Evolutionary conservation across 805 yeast genomes (phyloP), one percentile per base, ranked within the genome.

Genomic region (Lachancea nothofagi): DNA sequence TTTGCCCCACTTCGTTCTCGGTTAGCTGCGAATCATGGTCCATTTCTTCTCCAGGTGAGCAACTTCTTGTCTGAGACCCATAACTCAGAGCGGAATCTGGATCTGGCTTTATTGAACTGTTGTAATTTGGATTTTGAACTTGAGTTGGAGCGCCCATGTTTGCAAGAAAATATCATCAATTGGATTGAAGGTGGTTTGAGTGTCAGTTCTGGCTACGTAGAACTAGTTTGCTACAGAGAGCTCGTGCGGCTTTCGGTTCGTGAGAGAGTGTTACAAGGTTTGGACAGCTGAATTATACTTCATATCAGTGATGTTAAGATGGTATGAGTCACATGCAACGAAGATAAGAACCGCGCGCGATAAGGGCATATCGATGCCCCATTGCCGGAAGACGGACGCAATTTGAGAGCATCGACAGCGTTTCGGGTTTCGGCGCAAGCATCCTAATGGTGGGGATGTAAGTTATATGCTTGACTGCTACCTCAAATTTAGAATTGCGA

Each of bases 101-200:
- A 6, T 22, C 4, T 9, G 17, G 26, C 14, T 27, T 27, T 8
- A 13, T 19, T 12, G 10, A n/a, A 4, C 19, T 29, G 33, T 15
- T 29, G 33, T 19, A 19, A 27, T 27, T 9, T 27, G 33, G 22
- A 29, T 6, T 29, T 29, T 15, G 22, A 29, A 23, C 19, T 29
- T 14, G 33, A 29, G 33, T 31, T 31, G 18, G 34, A 22, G 34
- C 26, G 24, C 34, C 34, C 34, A 31, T 31, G 34, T 20, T 31
- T 22, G 8, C 14, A 26, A n/a, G 26, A 21, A 31, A 31, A 21
- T 7, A 31, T 31, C 34, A 31, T 31, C 34, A 31, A 31, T 20
- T 22, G 34, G 24, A 7, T 10, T 8, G 25, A 23, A 23, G 10
- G 25, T 10, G 10, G 25, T 23, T 23, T 8, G 7, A 7, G 25